These are phyloP conservation scores for Boletus subparvulus DNA, from an alignment of 768 basidiomycete species.

Conservation along the genomic window DNA sequence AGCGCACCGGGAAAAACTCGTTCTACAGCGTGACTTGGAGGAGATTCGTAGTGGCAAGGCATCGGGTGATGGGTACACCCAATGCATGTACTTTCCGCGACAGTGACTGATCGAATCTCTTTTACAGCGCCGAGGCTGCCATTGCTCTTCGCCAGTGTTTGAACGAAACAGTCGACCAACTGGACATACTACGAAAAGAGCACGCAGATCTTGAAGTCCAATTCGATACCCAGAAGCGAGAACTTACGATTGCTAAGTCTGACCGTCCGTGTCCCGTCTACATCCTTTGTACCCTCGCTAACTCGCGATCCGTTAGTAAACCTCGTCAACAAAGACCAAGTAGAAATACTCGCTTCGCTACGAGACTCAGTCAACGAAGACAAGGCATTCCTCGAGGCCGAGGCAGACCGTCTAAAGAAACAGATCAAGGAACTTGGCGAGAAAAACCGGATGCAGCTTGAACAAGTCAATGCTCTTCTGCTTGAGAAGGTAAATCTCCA, in stretches of 20 bases:
- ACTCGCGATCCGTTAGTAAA: conserved; percentile 53
- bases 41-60: conserved; percentile 88
- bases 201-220: conserved; percentile 72
- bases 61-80: conserved; percentile 71
- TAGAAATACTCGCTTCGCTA: conserved; percentile 82
- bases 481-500: conserved; percentile 91
- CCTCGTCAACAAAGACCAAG: conserved; percentile 89
- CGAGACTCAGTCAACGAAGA: conserved; percentile 90
- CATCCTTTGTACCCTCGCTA: not conserved
- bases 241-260: conserved; percentile 81
- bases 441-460: conserved; percentile 88
- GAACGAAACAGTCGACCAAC: conserved; percentile 82
- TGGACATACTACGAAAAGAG: conserved; percentile 67
- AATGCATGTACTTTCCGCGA: not conserved
- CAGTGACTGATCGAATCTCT: conserved; percentile 2
- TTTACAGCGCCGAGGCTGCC: conserved; percentile 72
- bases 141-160: conserved; percentile 86
- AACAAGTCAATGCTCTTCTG: conserved; percentile 81
- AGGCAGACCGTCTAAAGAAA: conserved; percentile 60
- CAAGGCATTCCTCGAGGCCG: conserved; percentile 69
- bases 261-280: conserved; percentile 55
- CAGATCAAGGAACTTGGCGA: conserved; percentile 72
- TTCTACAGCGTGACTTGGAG: conserved; percentile 79
- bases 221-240: conserved; percentile 57
- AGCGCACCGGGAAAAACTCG: conserved; percentile 78